These are phyloP conservation scores for Leccinum uliginosum DNA, from an alignment of 768 basidiomycete genomes.

Conservation along the genomic window DNA sequence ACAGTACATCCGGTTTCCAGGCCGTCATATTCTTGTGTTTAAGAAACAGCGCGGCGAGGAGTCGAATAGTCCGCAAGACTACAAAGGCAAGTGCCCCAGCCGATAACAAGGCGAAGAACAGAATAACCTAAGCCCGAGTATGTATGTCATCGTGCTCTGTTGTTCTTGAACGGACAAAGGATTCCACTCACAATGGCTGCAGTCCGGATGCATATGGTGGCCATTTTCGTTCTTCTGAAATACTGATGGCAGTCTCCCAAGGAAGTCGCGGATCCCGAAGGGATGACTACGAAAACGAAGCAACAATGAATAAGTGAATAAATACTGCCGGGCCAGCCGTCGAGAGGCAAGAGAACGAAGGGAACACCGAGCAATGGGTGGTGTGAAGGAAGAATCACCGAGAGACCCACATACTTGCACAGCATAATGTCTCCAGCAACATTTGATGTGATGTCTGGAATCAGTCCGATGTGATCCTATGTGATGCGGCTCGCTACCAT, in stretches of 20 bases:
- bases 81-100: slow-evolving; percentile 50
- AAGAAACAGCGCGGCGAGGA: slow-evolving; percentile 37
- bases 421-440: background rate
- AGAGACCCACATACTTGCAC: slow-evolving; percentile 1
- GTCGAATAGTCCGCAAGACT: slow-evolving; percentile 43
- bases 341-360: slow-evolving; percentile 27
- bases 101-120: slow-evolving; percentile 52
- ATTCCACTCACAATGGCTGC: slow-evolving; percentile 20
- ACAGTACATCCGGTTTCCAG: slow-evolving; percentile 44
- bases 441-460: slow-evolving; percentile 6
- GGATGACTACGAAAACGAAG: background rate
- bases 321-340: slow-evolving; percentile 22
- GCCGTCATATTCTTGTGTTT: slow-evolving; percentile 24
- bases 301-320: slow-evolving; percentile 3
- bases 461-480: slow-evolving; percentile 4
- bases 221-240: slow-evolving; percentile 1
- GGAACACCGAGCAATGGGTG: slow-evolving; percentile 7
- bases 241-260: background rate
- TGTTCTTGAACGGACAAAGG: background rate
- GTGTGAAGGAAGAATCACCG: slow-evolving; percentile 14
- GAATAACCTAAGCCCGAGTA: slow-evolving; percentile 34
- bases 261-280: background rate
- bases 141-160: background rate
- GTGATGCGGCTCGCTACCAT: slow-evolving; percentile 13
- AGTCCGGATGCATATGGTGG: slow-evolving; percentile 8